Base-by-base conservation (phyloP, 441 rosid genomes). In the Biscutella auriculata region DNA sequence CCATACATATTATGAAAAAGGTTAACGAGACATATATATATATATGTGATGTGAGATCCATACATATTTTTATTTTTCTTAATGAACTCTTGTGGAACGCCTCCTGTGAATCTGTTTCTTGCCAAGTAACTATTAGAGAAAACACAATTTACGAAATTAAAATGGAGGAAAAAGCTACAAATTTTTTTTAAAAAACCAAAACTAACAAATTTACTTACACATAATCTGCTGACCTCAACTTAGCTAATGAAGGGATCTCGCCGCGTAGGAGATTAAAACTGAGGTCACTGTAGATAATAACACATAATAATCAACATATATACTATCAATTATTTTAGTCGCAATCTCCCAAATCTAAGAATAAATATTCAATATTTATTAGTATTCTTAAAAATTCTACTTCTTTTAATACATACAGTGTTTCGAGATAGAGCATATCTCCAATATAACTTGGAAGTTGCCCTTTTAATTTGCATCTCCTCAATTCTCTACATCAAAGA, bases 211-310 rank as follows among this genome's bases (percentile, higher is more conserved):
- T 44, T n/a, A 57, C 91, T 72, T 74, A 84, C 95, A 84, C 32
- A 66, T 77, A 84, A 65, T 87, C 85, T 12, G 58, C 66, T 77
- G 69, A 79, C 41, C 36, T 54, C 35, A 76, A 57, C 15, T 39
- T 37, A 35, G 23, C 13, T 50, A 82, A 82, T 9, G 87, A 65
- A 9, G 92, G 91, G 68, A 87, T 73, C 50, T 67, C 57, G 49
- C 87, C 84, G 6, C 70, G 76, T 65, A 87, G 53, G 54, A 66
- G 72, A 68, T 87, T 87, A 67, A 79, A 82, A 68, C 82, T 84
- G 61, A 87, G 76, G 67, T 87, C 95, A 49, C 89, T 87, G 67
- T 75, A 76, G n/a, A n/a, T n/a, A n/a, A n/a, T 6, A 19, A 57
- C 25, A 29, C 14, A 17, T 9, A n/a, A n/a, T 7, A 39, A 25